Percentiles rank a stretch among this genome's conserved stretches.
These are phyloP conservation scores for Xylariaceae sp. DNA, from an alignment of 2,329 filamentous ascomycete genomes.

Conservation along the genomic window DNA sequence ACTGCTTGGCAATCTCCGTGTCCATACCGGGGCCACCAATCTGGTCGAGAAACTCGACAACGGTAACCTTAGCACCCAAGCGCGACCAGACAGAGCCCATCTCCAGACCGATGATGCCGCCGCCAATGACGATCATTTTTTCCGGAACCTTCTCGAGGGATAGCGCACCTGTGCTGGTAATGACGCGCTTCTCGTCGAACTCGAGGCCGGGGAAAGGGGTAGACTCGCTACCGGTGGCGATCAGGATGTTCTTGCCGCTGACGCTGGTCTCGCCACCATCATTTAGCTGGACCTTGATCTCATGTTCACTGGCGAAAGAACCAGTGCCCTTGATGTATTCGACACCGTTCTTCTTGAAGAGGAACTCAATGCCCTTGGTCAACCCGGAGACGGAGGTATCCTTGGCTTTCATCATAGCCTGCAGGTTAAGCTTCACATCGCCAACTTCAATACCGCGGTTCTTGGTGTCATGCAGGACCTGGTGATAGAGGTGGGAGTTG, in stretches of 20 bases:
- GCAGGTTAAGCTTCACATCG: constrained; percentile 93
- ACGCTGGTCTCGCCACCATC: constrained; percentile 89
- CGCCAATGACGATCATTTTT: constrained; percentile 95
- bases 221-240: constrained; percentile 91
- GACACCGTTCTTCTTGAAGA: constrained; percentile 99
- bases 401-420: constrained; percentile 98
- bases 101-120: constrained; percentile 97
- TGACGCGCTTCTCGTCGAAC: constrained; percentile 95
- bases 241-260: constrained; percentile 93
- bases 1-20: constrained; percentile 80
- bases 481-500: constrained; percentile 98
- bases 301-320: constrained; percentile 82
- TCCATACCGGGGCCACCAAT: constrained; percentile 99
- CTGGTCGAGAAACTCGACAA: constrained; percentile 93
- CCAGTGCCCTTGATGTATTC: constrained; percentile 96
- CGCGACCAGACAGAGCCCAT: constrained; percentile 98
- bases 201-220: constrained; percentile 95
- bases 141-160: constrained; percentile 86
- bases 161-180: constrained; percentile 94
- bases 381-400: constrained; percentile 82
- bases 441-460: constrained; percentile 95
- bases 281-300: constrained; percentile 82
- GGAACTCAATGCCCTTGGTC: constrained; percentile 96
- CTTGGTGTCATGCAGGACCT: constrained; percentile 95
- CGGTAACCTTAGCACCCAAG: constrained; percentile 88